Evolutionary conservation across 768 basidiomycete species (phyloP), one percentile per base, ranked within the genome.

Genomic region (Leccinum barrowsii): DNA sequence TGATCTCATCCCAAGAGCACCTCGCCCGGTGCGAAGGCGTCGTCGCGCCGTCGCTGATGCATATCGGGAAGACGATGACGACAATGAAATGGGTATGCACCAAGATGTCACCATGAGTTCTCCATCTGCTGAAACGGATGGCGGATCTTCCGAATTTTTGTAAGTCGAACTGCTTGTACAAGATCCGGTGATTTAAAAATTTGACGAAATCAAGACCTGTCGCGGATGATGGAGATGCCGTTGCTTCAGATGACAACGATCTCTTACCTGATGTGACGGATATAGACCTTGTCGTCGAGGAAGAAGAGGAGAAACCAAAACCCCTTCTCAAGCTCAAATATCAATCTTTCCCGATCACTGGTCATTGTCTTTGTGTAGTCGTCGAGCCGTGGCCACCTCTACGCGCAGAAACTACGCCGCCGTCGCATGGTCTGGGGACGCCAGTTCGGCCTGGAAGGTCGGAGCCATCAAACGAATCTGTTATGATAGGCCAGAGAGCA

Each of bases 331-430:
- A 82, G 55, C 78, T 93, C 35, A 80, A 71, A 55, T 93, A 89
- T 62, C 80, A 82, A 63, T 87, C 88, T 12, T 91, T 91, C 70
- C 78, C 74, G 54, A 85, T 92, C 50, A 81, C 82, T 57, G 86
- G 85, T 0, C 82, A 84, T 55, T 91, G 88, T 69, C 79, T 94
- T 17, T 91, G 89, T 67, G 80, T 94, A 35, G 86, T 94, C 22
- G 85, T 92, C 15, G 92, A 94, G 68, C 92, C 92, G 15, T 91
- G 85, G 79, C 86, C 89, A 4, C 74, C 82, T 13, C 67, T 84
- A 37, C 80, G 77, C 35, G 62, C 72, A 4, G 63, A 66, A 35
- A 63, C 75, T 2, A 75, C 70, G 40, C 67, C 68, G 12, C 70
- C 67, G 15, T 73, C 78, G 4, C 61, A 70, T 13, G 65, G 63